Base-by-base conservation (phyloP, 345 rosid genomes). In the Gossypium anomalum region DNA sequence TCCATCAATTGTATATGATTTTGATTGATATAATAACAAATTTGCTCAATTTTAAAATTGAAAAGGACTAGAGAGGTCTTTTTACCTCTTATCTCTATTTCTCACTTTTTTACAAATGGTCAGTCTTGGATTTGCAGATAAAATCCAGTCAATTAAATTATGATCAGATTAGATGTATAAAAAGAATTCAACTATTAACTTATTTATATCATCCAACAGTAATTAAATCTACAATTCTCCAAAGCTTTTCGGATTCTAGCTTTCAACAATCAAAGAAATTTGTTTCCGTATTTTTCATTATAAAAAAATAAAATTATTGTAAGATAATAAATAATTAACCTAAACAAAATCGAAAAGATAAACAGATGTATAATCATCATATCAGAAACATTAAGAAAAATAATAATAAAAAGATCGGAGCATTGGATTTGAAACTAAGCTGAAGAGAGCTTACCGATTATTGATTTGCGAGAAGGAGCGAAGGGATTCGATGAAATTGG, bases 391-490 rank as follows among this genome's bases (percentile, higher is more conserved):
- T 11, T 52, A 16, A 52, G 15, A 45, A 66, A 4, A 7, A 20
- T 0, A 25, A 14, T 2, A 23, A 2, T 9, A 19, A 8, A 55
- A 55, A 55, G 12, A 55, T 47, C 51, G 14, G 51, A 11, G 10
- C 25, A 49, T 48, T 9, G 23, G 23, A 27, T 17, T 19, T 7
- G 23, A 38, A 41, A 41, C 7, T 71, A 12, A 60, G 75, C 64
- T 20, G 1, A 19, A 55, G 20, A 20, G 61, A 71, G 64, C 75
- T 41, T n/a, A 71, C 75, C 52, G 41, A 71, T 43, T 55, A 71
- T 43, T 55, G 51, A 71, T 57, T 71, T n/a, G n/a, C 64, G 4
- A 19, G 53, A 12, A 25, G 9, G 57, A 23, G 41, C 48, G 44
- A 51, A 69, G 47, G 45, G 60, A 29, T 70, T 34, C 47, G 22